Base-by-base conservation (phyloP, 495 filamentous ascomycete genomes). In the Hyphodiscus hymeniophilus region DNA sequence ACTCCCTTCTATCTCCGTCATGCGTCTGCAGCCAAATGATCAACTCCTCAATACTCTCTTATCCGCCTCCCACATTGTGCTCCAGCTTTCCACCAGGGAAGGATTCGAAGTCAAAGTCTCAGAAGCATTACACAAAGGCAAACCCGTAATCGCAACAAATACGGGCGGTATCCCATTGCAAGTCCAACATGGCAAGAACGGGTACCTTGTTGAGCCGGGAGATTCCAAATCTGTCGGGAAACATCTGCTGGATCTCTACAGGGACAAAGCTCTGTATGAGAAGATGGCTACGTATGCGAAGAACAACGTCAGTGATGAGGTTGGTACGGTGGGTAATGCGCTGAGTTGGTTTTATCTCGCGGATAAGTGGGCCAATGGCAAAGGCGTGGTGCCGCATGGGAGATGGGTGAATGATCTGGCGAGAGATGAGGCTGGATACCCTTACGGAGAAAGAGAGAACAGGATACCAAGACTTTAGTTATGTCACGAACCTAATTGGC, bases 81-180 rank as follows among this genome's bases (percentile, higher is more conserved):
- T 91, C 31, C 88, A 94, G 63, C 75, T 94, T 15, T 90, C 85
- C 7, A 89, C 80, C 1, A 78, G 84, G 16, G 88, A 94, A 61
- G 88, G 87, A 2, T 94, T 94, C 56, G 87, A 94, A 61, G 82
- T 92, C 46, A 94, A 94, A 65, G 87, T 94, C 13, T 89, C 84
- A 0, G 88, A 94, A 62, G 88, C 86, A 21, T 71, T 90, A 7
- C 87, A 91, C 62, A 88, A 90, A 54, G 88, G 88, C 18, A 80
- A 84, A 10, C 88, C 88, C 2, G 75, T 90, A 38, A 88, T 95
- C 44, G 86, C 85, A 5, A 87, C 84, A 1, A 71, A 72, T 13
- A 83, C 83, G 0, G 88, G 88, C 26, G 88, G 88, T 3, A 90
- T 95, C 42, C 86, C 88, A 0, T 71, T 94, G 10, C 87, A 94